phyloP scores from a whole-genome alignment of 2,329 filamentous ascomycete genomes.

The Xylariaceae sp. region DNA sequence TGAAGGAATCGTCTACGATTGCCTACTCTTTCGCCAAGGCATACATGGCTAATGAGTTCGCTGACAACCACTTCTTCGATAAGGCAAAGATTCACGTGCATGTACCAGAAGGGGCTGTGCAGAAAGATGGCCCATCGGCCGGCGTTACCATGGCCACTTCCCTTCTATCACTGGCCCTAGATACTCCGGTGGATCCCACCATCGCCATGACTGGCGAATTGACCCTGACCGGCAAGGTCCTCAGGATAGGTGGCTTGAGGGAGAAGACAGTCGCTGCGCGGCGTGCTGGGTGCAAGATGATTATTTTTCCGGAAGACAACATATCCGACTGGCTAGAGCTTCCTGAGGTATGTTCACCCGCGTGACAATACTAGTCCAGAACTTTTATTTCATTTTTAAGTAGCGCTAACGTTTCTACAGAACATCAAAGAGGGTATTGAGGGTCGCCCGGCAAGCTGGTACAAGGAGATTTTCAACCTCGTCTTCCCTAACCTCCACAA shows the following conservation, averaged over 20 bases:
- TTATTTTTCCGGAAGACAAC: slow-evolving; percentile 96
- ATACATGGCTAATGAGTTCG: slow-evolving; percentile 82
- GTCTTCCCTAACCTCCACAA: slow-evolving; percentile 85
- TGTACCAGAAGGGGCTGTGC: slow-evolving; percentile 94
- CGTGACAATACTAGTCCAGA: slow-evolving; percentile 15
- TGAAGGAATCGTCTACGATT: slow-evolving; percentile 96
- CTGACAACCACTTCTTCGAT: slow-evolving; percentile 94
- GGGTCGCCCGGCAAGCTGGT: slow-evolving; percentile 91
- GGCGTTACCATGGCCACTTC: slow-evolving; percentile 99
- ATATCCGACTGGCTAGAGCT: slow-evolving; percentile 97
- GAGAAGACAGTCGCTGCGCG: slow-evolving; percentile 98
- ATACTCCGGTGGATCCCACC: slow-evolving; percentile 79
- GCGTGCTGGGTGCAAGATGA: slow-evolving; percentile 87
- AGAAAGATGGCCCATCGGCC: slow-evolving; percentile 91
- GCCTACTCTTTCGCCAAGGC: slow-evolving; percentile 97
- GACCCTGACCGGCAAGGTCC: slow-evolving; percentile 94
- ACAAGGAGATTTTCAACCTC: slow-evolving; percentile 88
- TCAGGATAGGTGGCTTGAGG: slow-evolving; percentile 89
- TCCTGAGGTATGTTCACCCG: slow-evolving; percentile 76
- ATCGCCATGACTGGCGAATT: slow-evolving; percentile 98
- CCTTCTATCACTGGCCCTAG: slow-evolving; percentile 82
- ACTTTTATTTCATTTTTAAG: slow-evolving; percentile 4
- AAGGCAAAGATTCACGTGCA: slow-evolving; percentile 95
- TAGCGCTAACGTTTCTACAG: slow-evolving; percentile 54
- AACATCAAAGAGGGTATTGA: slow-evolving; percentile 98